Evolutionary conservation across 208 protist species (phyloP), one percentile per base, ranked within the genome.

Genomic region (Crithidia brevicula): DNA sequence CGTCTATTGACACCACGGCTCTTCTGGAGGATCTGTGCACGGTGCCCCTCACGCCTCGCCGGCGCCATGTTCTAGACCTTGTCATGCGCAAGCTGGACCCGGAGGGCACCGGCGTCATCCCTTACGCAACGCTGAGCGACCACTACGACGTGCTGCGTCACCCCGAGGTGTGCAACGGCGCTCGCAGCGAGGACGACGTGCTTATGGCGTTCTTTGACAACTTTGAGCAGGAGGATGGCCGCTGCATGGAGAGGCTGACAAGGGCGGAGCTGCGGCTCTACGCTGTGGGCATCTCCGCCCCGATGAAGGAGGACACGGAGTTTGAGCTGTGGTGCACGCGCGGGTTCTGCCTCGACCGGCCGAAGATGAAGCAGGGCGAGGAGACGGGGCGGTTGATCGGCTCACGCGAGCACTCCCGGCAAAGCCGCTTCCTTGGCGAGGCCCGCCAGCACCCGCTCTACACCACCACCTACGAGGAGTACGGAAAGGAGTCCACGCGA

Each of bases 261-360:
- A 52, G 34, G 33, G 82, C 92, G 59, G 91, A 92, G 67, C 53
- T 96, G 30, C 69, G 73, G 22, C 67, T 77, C 20, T 96, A 94
- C 79, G 85, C 74, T 53, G 49, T 88, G 16, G 91, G 91, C 53
- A 40, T 94, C 60, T 92, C 85, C 3, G 20, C 69, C 46, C 57
- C 33, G 18, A 92, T 72, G 6, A 52, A 77, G 30, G 65, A 81
- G 2, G 88, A 96, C 58, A 74, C 79, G 20, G 82, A 89, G 52
- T 94, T 96, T 53, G 91, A 96, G 74, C 79, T 96, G 25, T 76
- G 65, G 53, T 94, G 88, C 79, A 89, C 88, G 31, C 91, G 91
- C 43, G 82, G 86, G 51, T 96, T 93, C 62, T 92, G 75, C 43
- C 81, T 96, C 13, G 91, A 96, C 59, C 78, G 86, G 2, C 86